phyloP scores from a whole-genome alignment of 2,329 filamentous ascomycete genomes.

The Immersiporthe knoxdaviesiana region DNA sequence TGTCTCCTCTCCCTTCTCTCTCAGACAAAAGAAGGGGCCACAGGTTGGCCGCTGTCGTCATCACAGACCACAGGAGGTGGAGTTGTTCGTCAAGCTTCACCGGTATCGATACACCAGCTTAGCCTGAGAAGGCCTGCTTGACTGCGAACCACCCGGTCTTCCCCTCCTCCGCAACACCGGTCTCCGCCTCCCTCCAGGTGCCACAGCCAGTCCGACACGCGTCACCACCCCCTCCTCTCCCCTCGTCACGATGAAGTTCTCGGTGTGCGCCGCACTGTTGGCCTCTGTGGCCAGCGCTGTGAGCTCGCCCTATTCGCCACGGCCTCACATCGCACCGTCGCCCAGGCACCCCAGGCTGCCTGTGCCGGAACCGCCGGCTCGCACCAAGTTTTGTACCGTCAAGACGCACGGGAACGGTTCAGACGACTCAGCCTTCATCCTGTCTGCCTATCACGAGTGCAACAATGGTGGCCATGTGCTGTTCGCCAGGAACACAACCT shows the following conservation, averaged over 20 bases:
- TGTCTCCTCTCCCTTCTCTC: background rate
- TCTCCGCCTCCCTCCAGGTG: background rate
- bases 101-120: background rate
- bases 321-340: slow-evolving; percentile 31
- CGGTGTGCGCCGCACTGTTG: slow-evolving; percentile 30
- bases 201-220: background rate
- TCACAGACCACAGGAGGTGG: background rate
- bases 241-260: slow-evolving; percentile 32
- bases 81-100: background rate
- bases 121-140: background rate
- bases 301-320: slow-evolving; percentile 28
- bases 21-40: background rate
- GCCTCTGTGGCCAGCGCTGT: slow-evolving; percentile 29
- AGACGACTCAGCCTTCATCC: slow-evolving; percentile 42
- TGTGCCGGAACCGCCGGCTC: slow-evolving; percentile 34
- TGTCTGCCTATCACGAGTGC: slow-evolving; percentile 56
- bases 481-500: slow-evolving; percentile 56
- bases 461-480: slow-evolving; percentile 64
- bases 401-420: slow-evolving; percentile 54
- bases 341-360: slow-evolving; percentile 35
- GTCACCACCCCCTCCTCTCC: no score
- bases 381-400: slow-evolving; percentile 55
- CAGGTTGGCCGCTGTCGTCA: background rate
- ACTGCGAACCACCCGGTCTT: background rate
- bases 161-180: background rate